phyloP scores from a whole-genome alignment of 2,329 filamentous ascomycete genomes.

The Aureobasidium sp. region DNA sequence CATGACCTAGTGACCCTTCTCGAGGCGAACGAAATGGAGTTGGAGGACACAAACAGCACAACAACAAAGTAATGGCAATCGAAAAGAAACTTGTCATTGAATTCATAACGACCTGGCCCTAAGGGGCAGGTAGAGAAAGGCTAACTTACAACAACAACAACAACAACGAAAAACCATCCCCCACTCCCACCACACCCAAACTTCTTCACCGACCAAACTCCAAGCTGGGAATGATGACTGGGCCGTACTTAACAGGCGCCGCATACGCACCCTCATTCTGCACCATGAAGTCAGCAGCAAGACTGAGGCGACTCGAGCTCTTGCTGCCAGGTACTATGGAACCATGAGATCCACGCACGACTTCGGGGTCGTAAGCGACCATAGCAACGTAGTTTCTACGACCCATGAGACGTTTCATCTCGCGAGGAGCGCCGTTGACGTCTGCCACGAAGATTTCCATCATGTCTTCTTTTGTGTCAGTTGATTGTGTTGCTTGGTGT shows the following conservation, averaged over 20 bases:
- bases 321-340: conserved; percentile 20
- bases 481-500: conserved; percentile 42
- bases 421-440: conserved; percentile 71
- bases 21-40: too few relatives aligned
- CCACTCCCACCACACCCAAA: neutral
- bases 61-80: neutral
- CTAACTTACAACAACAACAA: neutral
- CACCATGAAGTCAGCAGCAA: conserved; percentile 94
- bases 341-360: conserved; percentile 41
- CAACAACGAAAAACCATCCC: neutral
- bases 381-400: conserved; percentile 86
- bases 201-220: conserved; percentile 34
- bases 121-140: neutral
- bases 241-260: conserved; percentile 87
- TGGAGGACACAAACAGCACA: neutral
- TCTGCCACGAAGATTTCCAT: conserved; percentile 99
- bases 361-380: conserved; percentile 88
- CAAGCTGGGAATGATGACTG: conserved; percentile 78
- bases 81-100: neutral
- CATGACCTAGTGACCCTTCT: too few relatives aligned
- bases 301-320: conserved; percentile 51
- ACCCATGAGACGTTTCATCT: conserved; percentile 79
- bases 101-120: neutral
- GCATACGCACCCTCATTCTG: conserved; percentile 80
- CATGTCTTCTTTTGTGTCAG: conserved; percentile 99